Conservation (phyloP, 2,329 filamentous ascomycete genomes). For the Aspergillus sp. region DNA sequence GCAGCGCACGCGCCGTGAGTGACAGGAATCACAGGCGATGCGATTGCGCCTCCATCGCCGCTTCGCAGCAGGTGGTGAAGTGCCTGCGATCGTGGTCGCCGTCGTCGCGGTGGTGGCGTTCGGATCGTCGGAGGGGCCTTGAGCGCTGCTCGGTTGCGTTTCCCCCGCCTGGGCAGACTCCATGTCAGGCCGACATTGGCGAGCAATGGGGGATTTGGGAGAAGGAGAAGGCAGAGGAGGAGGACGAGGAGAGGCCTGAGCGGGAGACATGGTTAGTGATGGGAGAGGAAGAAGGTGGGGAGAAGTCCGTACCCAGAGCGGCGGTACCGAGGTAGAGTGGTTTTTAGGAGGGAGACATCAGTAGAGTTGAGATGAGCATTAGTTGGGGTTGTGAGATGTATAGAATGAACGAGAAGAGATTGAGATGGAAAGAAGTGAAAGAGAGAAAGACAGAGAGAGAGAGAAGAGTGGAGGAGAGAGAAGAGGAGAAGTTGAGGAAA, state of each 20-base stretch:
- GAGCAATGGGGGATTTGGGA: neutral
- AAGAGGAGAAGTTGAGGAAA: neutral
- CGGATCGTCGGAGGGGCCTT: conserved; percentile 13
- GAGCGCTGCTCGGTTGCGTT: conserved; percentile 15
- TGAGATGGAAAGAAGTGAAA: too few species aligned
- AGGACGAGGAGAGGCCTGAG: neutral
- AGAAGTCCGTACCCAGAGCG: too few species aligned
- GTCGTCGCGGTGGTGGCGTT: conserved; percentile 6
- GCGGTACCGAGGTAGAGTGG: too few species aligned
- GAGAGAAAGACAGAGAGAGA: neutral
- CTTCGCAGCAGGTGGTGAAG: conserved; percentile 21
- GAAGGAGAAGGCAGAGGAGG: neutral
- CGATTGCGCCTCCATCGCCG: conserved; percentile 38
- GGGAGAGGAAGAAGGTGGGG: neutral
- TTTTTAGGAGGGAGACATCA: too few species aligned
- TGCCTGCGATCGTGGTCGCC: neutral
- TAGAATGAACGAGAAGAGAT: neutral
- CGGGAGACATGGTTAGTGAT: neutral
- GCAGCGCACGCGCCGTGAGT: conserved; percentile 88
- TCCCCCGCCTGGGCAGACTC: conserved; percentile 30
- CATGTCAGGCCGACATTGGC: conserved; percentile 32
- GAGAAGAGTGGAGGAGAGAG: neutral
- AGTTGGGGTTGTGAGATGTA: neutral
- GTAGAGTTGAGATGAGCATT: too few species aligned
- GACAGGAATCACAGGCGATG: conserved; percentile 86